Base-by-base conservation (phyloP, 768 basidiomycete genomes). In the Collybiopsis luxurians region DNA sequence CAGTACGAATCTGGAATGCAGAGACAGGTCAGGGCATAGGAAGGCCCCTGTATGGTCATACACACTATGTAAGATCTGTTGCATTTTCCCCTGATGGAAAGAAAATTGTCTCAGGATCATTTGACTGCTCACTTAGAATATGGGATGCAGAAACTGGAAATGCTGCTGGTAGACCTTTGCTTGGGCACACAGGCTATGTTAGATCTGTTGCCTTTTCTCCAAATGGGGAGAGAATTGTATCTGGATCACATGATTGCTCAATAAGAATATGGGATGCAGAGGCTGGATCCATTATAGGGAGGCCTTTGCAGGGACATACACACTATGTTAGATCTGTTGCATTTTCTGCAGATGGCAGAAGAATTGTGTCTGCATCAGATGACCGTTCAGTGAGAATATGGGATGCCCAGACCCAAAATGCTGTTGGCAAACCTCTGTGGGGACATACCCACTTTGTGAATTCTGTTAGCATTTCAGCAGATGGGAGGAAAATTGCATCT, bases 401-500 rank as follows among this genome's bases (percentile, higher is more conserved):
- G 65, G 50, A 64, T 49, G 39, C 50, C 10, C 27, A 45, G 2
- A 27, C 34, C 30, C 58, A 54, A 6, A 30, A 39, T 21, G 11
- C 38, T 19, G 24, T 59, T 2, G 60, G 48, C 17, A 39, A 44
- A 9, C 54, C 43, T 36, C 48, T 64, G 11, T 21, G 52, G 6
- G 67, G 67, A 1, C 69, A 70, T 56, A 36, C 42, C 2, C 66
- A 65, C 55, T 74, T 74, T 10, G 57, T 69, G 40, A 64, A 51
- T 3, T 71, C 65, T 45, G 70, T 79, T 53, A 61, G 65, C 58
- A 74, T 81, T 60, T 75, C 75, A 2, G 76, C 74, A 30, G 75
- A 78, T 60, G 55, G 40, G 21, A 78, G 76, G 60, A 74, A 69
- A 61, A 71, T 82, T 30, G 71, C 81, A 5, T 81, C 79, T 26